A percentile compares a stretch with the other conserved stretches of the same genome.
Evolutionary conservation across 208 protist genomes (phyloP).

Genomic region (Phytomonas sp.): DNA sequence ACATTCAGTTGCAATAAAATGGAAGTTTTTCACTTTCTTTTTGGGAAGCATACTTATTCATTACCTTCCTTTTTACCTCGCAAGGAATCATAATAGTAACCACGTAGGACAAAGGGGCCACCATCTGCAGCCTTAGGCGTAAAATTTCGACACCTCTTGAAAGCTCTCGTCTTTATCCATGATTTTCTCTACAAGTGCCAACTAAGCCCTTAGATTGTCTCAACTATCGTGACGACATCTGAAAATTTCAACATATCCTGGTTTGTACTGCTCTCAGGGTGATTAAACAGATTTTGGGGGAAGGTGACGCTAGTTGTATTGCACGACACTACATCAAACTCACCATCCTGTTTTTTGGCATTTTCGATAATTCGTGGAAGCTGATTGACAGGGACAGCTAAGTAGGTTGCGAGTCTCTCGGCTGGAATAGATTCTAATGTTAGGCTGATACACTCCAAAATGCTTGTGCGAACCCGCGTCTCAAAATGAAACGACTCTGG

Average conservation of each 20-base stretch:
- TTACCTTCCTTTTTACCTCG: not conserved
- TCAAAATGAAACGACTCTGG: conserved; percentile 74
- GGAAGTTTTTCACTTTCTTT: not conserved
- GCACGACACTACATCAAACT: conserved; percentile 37
- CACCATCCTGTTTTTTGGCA: conserved; percentile 48
- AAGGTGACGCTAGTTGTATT: conserved; percentile 47
- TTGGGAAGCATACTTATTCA: not conserved
- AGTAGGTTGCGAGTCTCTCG: conserved; percentile 41
- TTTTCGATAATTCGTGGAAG: conserved; percentile 43
- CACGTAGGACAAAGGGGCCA: not conserved
- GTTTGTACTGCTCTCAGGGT: conserved; percentile 45
- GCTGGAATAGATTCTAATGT: conserved; percentile 54
- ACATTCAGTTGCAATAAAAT: not conserved
- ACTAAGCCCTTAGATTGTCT: not conserved
- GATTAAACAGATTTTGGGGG: conserved; percentile 59
- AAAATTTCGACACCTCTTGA: not conserved
- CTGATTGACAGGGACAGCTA: conserved; percentile 41
- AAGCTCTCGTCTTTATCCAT: not conserved
- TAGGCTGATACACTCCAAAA: conserved; percentile 58
- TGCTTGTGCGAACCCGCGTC: conserved; percentile 61
- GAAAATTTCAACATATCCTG: conserved; percentile 56
- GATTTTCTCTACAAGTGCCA: not conserved
- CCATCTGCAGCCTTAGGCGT: not conserved
- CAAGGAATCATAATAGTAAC: not conserved
- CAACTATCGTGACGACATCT: conserved; percentile 25